Base-by-base conservation (phyloP, 768 basidiomycete species). In the Lactarius quietus region DNA sequence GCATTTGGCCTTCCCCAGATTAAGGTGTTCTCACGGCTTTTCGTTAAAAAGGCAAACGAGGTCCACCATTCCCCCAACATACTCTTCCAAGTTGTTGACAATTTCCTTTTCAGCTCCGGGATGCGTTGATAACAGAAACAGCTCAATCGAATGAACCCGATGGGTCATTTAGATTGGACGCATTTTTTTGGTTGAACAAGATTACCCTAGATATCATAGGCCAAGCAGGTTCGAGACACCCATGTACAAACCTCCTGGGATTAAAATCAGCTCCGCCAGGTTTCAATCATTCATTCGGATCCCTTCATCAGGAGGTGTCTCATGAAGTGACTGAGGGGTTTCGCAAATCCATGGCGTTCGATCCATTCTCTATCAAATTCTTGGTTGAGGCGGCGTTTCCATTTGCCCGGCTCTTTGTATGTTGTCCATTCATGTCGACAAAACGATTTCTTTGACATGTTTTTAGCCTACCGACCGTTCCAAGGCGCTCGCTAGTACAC, bases 21-120 rank as follows among this genome's bases (percentile, higher is more conserved):
- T n/a, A 64, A 43, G n/a, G 68, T 9, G 39, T 65, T 57, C 41
- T 60, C 62, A 10, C 54, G n/a, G 15, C 14, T 64, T 35, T 64
- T 69, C 20, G 43, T 66, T 23, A 53, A 70, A 59, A 70, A 63
- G 58, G 63, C 61, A 36, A 67, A 61, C 12, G 66, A 52, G 64
- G 68, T 63, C 59, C 26, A 53, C 43, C 31, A 14, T 53, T 33
- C 38, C 28, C 35, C n/a, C 43, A 36, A 33, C 5, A 55, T 55
- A 20, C 31, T 23, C 6, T n/a, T 12, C 26, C 33, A 17, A 6
- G 38, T 26, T 26, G n/a, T 33, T 59, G 6, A 59, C 4, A 26
- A 15, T 23, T 14, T 33, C 23, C 23, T 41, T 20, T 48, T 28
- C 36, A 67, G 66, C 15, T 65, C 17, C 51, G 66, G 17, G 66